Conservation (phyloP, 371 early-diverging fungal species). For the Rhizopus delemar region DNA sequence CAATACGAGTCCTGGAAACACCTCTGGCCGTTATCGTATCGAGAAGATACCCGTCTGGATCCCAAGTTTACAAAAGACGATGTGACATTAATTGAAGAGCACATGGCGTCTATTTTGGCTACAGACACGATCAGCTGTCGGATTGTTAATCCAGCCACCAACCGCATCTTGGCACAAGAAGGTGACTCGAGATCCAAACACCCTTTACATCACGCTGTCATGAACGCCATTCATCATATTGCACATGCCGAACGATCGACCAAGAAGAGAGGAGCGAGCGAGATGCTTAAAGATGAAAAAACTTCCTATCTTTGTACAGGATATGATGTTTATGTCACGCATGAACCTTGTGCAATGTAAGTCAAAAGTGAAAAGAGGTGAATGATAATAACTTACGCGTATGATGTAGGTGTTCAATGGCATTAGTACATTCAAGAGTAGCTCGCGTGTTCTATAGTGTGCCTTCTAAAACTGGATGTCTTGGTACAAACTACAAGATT, state of each 20-base stretch:
- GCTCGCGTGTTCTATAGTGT: slow-evolving; percentile 72
- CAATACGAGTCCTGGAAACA: slow-evolving; percentile 64
- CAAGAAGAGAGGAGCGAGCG: slow-evolving; percentile 24
- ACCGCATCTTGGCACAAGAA: slow-evolving; percentile 44
- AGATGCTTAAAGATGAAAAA: slow-evolving; percentile 22
- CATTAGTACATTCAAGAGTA: slow-evolving; percentile 76
- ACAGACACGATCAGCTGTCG: slow-evolving; percentile 27
- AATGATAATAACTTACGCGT: neutral
- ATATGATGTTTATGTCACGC: slow-evolving; percentile 60
- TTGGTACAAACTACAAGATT: slow-evolving; percentile 71
- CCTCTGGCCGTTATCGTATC: slow-evolving; percentile 62
- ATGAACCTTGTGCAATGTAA: slow-evolving; percentile 73
- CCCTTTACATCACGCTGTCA: slow-evolving; percentile 63
- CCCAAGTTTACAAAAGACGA: slow-evolving; percentile 50
- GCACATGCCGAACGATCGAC: slow-evolving; percentile 33
- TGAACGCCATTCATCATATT: slow-evolving; percentile 59
- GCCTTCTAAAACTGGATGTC: slow-evolving; percentile 62
- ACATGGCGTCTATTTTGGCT: slow-evolving; percentile 38
- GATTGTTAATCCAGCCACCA: slow-evolving; percentile 53
- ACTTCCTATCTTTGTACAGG: slow-evolving; percentile 63
- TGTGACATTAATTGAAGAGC: slow-evolving; percentile 32
- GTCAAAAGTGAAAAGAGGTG: neutral
- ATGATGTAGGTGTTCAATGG: slow-evolving; percentile 72
- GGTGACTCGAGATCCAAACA: slow-evolving; percentile 53
- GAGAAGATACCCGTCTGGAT: slow-evolving; percentile 59